Evolutionary conservation across 2,329 filamentous ascomycete genomes (phyloP).

Genomic region (Aureobasidium sp.): DNA sequence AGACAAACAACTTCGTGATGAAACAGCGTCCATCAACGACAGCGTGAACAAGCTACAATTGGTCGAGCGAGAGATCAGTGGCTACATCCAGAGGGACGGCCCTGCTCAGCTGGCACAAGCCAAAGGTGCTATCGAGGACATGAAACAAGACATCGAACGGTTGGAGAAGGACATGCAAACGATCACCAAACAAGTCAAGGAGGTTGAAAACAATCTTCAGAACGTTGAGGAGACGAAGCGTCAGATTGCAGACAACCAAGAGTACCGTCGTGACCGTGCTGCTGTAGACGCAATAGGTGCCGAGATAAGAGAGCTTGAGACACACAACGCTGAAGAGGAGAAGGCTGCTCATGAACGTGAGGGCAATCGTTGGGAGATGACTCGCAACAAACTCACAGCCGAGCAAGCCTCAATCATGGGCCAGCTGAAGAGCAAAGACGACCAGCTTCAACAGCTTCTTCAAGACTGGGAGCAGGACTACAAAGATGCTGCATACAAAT

Average conservation of each 20-base stretch:
- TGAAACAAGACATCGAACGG: conserved; percentile 59
- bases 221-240: conserved; percentile 78
- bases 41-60: conserved; percentile 71
- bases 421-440: conserved; percentile 75
- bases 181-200: conserved; percentile 65
- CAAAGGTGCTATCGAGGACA: conserved; percentile 49
- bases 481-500: conserved; percentile 70
- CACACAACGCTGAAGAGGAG: conserved; percentile 75
- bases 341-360: conserved; percentile 67
- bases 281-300: conserved; percentile 58
- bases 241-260: conserved; percentile 82
- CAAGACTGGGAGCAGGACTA: conserved; percentile 81
- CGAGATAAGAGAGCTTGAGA: conserved; percentile 69
- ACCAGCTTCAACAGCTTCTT: conserved; percentile 65
- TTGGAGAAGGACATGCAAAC: conserved; percentile 62
- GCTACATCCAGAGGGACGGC: conserved; percentile 71
- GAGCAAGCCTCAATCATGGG: conserved; percentile 69
- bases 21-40: conserved; percentile 63
- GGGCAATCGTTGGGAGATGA: conserved; percentile 58
- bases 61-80: conserved; percentile 68
- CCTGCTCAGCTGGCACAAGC: conserved; percentile 62
- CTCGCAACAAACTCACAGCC: conserved; percentile 62
- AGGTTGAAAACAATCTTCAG: conserved; percentile 66
- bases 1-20: conserved; percentile 64
- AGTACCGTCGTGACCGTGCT: conserved; percentile 68